Conservation (phyloP, 495 filamentous ascomycete genomes). For the Pyrenula massariospora region DNA sequence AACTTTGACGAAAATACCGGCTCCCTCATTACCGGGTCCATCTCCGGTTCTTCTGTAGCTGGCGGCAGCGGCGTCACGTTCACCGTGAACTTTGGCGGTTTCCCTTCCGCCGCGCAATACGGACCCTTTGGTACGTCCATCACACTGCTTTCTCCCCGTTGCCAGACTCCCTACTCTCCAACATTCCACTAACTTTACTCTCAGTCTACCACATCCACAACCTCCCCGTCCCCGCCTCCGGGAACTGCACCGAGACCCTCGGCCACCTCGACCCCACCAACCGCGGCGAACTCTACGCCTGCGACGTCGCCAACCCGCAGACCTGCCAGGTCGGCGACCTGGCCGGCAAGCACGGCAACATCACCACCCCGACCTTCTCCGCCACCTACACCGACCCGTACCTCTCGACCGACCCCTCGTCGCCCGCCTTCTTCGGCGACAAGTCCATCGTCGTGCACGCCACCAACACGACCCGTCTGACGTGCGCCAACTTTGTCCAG, state of each 20-base stretch:
- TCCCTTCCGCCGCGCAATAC: conserved; percentile 38
- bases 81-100: conserved; percentile 46
- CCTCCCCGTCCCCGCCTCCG: conserved; percentile 54
- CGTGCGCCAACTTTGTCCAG: conserved; percentile 19
- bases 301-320: conserved; percentile 46
- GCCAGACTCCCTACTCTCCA: background rate
- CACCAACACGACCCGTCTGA: conserved; percentile 10
- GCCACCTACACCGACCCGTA: conserved; percentile 54
- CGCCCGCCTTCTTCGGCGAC: conserved; percentile 65
- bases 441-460: conserved; percentile 64
- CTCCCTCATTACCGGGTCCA: conserved; percentile 46
- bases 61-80: conserved; percentile 55
- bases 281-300: conserved; percentile 52
- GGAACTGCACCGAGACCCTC: conserved; percentile 65
- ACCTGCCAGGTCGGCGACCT: conserved; percentile 81
- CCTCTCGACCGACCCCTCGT: conserved; percentile 43
- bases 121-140: conserved; percentile 66
- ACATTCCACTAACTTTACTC: no score
- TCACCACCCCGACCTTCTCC: conserved; percentile 33
- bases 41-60: conserved; percentile 39
- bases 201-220: conserved; percentile 85
- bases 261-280: conserved; percentile 58
- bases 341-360: conserved; percentile 66
- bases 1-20: conserved; percentile 30
- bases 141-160: background rate